Percentiles rank a stretch among this genome's conserved stretches.
phyloP scores from a whole-genome alignment of 768 basidiomycete species.

The Lactarius evosmus region DNA sequence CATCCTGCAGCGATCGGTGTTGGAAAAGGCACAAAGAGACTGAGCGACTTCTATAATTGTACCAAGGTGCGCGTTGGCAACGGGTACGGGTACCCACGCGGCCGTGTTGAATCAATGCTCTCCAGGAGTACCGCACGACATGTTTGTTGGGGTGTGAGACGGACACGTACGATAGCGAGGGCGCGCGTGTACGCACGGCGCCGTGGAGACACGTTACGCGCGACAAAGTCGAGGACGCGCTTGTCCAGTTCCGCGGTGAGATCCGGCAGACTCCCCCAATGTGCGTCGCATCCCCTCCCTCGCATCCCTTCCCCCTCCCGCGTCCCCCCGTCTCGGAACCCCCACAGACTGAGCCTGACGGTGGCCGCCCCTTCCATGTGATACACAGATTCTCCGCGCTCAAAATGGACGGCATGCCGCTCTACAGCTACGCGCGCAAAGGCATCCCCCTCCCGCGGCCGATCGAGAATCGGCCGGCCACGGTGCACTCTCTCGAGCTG shows the following conservation, averaged over 20 bases:
- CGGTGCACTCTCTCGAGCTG: conserved; percentile 76
- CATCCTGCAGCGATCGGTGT: conserved; percentile 74
- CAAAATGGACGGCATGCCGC: conserved; percentile 95
- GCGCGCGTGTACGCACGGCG: conserved; percentile 70
- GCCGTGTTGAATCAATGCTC: conserved; percentile 1
- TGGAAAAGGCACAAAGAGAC: conserved; percentile 84
- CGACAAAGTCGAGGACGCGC: conserved; percentile 63
- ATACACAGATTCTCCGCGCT: conserved; percentile 97
- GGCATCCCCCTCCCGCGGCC: conserved; percentile 90
- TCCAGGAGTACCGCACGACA: conserved; percentile 86
- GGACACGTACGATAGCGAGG: conserved; percentile 91
- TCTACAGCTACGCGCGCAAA: conserved; percentile 93
- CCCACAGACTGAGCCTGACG: not conserved
- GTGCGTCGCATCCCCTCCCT: conserved; percentile 42
- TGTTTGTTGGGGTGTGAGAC: conserved; percentile 93
- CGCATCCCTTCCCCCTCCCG: not conserved
- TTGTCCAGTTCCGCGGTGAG: conserved; percentile 77
- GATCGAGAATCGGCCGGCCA: conserved; percentile 83
- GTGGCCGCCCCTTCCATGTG: too few relatives aligned
- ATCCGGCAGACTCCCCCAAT: conserved; percentile 92
- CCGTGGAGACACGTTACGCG: conserved; percentile 83
- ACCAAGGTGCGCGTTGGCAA: conserved; percentile 68
- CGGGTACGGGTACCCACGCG: not conserved
- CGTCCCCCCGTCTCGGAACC: not conserved
- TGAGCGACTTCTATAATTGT: conserved; percentile 80